Percentiles rank a stretch among this genome's conserved stretches.
Conservation (phyloP, 805 yeast species). For the Kazachstania bromeliacearum region DNA sequence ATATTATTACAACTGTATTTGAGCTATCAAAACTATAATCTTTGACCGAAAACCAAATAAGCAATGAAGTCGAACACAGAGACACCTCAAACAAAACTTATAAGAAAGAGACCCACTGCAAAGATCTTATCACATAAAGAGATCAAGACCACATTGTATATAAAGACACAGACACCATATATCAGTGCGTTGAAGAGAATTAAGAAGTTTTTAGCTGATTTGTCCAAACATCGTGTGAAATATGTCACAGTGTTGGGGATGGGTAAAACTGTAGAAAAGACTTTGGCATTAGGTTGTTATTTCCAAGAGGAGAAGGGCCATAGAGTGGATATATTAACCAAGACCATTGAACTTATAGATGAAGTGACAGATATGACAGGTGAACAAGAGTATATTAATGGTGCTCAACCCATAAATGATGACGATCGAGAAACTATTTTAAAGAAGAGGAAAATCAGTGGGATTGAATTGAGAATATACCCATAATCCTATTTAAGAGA, state of each 20-base stretch:
- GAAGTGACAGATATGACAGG: conserved; percentile 39
- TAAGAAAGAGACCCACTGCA: conserved; percentile 17
- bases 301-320: conserved; percentile 43
- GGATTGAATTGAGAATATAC: conserved; percentile 35
- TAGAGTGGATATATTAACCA: conserved; percentile 53
- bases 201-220: conserved; percentile 40
- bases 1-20: no score
- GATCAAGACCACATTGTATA: conserved; percentile 42
- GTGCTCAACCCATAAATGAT: conserved; percentile 18
- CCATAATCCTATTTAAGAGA: no score
- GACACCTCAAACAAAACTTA: conserved; percentile 5
- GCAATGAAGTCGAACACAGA: neutral
- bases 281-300: conserved; percentile 51
- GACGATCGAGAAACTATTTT: conserved; percentile 27
- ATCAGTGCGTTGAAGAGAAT: conserved; percentile 64
- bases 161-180: conserved; percentile 62
- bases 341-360: conserved; percentile 60
- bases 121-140: conserved; percentile 32
- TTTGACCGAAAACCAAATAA: no score
- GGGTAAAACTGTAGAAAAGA: conserved; percentile 63
- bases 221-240: conserved; percentile 30
- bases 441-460: conserved; percentile 33
- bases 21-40: no score
- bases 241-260: conserved; percentile 58
- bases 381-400: conserved; percentile 18